phyloP scores from a whole-genome alignment of 164 flowering plant species.

The Umbellularia californica region DNA sequence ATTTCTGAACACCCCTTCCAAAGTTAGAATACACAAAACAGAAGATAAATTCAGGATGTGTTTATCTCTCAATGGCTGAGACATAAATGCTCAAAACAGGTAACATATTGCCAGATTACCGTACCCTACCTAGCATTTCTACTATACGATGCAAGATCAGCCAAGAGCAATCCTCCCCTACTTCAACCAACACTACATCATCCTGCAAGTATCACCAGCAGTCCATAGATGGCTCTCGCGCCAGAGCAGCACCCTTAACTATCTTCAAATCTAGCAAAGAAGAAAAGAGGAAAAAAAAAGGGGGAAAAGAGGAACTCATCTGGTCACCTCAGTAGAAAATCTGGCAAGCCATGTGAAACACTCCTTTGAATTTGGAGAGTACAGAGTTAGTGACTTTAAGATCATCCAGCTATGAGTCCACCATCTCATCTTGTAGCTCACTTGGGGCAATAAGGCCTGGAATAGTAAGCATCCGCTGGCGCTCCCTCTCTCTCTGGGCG shows the following conservation, averaged over 20 bases:
- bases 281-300: slow-evolving; percentile 2
- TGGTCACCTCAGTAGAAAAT: slow-evolving; percentile 18
- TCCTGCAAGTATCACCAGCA: slow-evolving; percentile 39
- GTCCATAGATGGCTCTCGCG: slow-evolving; percentile 23
- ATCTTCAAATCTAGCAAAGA: slow-evolving; percentile 9
- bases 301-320: slow-evolving; percentile 3
- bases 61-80: no score
- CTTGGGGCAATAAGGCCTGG: slow-evolving; percentile 97
- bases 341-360: slow-evolving; percentile 9
- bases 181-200: slow-evolving; percentile 30
- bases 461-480: slow-evolving; percentile 81
- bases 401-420: slow-evolving; percentile 50
- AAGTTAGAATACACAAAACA: not conserved
- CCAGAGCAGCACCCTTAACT: slow-evolving; percentile 4
- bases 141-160: not conserved
- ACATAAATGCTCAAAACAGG: slow-evolving; percentile 1
- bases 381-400: slow-evolving; percentile 1
- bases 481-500: slow-evolving; percentile 81
- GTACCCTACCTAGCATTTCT: not conserved
- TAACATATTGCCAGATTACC: not conserved
- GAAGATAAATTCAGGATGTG: not conserved
- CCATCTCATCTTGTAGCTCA: slow-evolving; percentile 95
- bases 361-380: not conserved
- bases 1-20: not conserved
- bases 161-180: slow-evolving; percentile 12